Evolutionary conservation across 495 filamentous ascomycete species (phyloP).

Genomic region (Neurospora sp.): DNA sequence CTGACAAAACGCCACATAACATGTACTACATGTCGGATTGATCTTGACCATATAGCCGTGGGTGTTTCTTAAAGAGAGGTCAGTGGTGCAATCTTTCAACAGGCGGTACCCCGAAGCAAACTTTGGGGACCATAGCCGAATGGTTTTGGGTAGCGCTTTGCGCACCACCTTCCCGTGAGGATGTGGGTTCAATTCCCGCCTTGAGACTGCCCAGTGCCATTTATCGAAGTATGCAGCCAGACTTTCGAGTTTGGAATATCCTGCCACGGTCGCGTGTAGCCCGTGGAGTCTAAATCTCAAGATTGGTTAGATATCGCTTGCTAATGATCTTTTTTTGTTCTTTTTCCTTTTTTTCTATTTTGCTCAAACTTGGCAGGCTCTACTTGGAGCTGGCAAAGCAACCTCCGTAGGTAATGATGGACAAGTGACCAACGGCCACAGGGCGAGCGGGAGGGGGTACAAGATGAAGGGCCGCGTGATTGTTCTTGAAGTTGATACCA

Average conservation of each 20-base stretch:
- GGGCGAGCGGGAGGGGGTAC: background rate
- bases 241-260: too few species aligned
- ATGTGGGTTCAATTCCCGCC: background rate
- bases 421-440: conserved; percentile 7
- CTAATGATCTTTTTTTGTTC: too few species aligned
- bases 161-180: background rate
- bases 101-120: background rate
- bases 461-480: conserved; percentile 28
- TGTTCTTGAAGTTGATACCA: conserved; percentile 1
- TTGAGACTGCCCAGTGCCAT: background rate
- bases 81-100: too few species aligned
- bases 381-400: conserved; percentile 29
- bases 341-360: too few species aligned
- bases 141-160: background rate
- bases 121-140: background rate
- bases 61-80: background rate
- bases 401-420: conserved; percentile 30
- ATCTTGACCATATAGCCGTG: background rate
- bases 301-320: too few species aligned
- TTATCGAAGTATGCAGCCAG: too few species aligned
- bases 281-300: too few species aligned
- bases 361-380: conserved; percentile 19
- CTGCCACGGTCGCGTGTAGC: too few species aligned
- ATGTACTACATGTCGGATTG: background rate
- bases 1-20: background rate